Evolutionary conservation across 208 protist species (phyloP).

Genomic region (Balamuthia mandrillaris): DNA sequence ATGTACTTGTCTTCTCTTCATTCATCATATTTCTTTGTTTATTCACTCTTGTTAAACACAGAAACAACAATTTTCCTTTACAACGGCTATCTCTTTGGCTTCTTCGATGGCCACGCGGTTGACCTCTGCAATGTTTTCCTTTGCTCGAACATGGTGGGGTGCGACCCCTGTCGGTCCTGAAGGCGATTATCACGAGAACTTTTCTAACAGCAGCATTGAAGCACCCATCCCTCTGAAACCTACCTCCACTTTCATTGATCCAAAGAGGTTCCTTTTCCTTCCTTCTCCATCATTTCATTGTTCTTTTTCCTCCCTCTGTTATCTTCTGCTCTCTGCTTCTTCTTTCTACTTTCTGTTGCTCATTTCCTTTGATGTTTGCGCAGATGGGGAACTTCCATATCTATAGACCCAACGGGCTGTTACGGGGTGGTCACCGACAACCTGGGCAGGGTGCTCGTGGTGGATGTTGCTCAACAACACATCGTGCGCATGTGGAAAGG

Average conservation of each 20-base stretch:
- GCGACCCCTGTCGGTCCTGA: background rate
- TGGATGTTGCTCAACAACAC: constrained; percentile 45
- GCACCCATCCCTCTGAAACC: background rate
- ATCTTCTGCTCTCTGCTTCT: no score
- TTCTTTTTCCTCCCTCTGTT: no score
- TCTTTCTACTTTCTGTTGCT: no score
- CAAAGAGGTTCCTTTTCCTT: background rate
- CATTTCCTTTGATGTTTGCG: no score
- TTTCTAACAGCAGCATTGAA: background rate
- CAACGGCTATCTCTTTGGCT: constrained; percentile 37
- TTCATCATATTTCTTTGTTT: no score
- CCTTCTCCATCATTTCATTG: background rate
- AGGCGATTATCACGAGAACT: background rate
- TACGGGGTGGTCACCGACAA: constrained; percentile 43
- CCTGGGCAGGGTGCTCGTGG: constrained; percentile 41
- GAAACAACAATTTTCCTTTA: constrained; percentile 26
- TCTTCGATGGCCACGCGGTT: constrained; percentile 43
- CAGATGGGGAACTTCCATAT: background rate
- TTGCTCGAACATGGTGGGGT: constrained; percentile 52
- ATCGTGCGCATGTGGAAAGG: constrained; percentile 56
- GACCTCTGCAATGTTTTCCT: constrained; percentile 52
- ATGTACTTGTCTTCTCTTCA: no score
- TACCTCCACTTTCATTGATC: constrained; percentile 8
- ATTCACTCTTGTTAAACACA: no score
- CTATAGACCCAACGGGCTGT: constrained; percentile 41